Evolutionary conservation across 306 rosid species (phyloP).

Genomic region (Ochetophila trinervis): DNA sequence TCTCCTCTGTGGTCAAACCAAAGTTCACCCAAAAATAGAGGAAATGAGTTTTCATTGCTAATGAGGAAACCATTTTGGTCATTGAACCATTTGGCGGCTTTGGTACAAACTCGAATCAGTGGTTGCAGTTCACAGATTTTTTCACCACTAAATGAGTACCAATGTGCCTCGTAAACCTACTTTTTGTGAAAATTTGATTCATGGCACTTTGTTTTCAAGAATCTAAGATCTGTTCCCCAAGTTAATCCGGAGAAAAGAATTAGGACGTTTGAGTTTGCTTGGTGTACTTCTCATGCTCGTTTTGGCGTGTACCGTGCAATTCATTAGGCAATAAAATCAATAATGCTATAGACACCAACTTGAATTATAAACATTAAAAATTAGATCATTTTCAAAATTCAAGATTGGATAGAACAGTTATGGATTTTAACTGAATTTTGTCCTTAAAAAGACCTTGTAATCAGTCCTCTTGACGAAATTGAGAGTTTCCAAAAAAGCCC

Average conservation of each 20-base stretch:
- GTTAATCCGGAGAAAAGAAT: slow-evolving; percentile 37
- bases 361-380: too few relatives aligned
- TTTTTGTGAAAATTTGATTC: slow-evolving; percentile 28
- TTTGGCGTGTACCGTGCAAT: slow-evolving; percentile 39
- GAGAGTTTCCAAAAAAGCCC: background rate
- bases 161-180: slow-evolving; percentile 40
- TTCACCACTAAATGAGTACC: slow-evolving; percentile 48
- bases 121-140: slow-evolving; percentile 39
- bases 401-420: background rate
- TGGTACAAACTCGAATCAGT: slow-evolving; percentile 39
- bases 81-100: slow-evolving; percentile 25
- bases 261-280: slow-evolving; percentile 23
- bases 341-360: too few relatives aligned
- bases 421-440: background rate
- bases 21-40: slow-evolving; percentile 44
- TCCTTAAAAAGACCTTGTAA: background rate
- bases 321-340: slow-evolving; percentile 32
- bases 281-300: slow-evolving; percentile 27
- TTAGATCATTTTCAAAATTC: background rate
- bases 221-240: slow-evolving; percentile 33
- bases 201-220: slow-evolving; percentile 30
- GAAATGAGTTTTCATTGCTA: slow-evolving; percentile 22
- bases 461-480: background rate
- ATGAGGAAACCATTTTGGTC: slow-evolving; percentile 43
- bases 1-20: slow-evolving; percentile 35